Evolutionary conservation across 2,329 filamentous ascomycete species (phyloP).

Genomic region (Pseudogymnoascus sp.): DNA sequence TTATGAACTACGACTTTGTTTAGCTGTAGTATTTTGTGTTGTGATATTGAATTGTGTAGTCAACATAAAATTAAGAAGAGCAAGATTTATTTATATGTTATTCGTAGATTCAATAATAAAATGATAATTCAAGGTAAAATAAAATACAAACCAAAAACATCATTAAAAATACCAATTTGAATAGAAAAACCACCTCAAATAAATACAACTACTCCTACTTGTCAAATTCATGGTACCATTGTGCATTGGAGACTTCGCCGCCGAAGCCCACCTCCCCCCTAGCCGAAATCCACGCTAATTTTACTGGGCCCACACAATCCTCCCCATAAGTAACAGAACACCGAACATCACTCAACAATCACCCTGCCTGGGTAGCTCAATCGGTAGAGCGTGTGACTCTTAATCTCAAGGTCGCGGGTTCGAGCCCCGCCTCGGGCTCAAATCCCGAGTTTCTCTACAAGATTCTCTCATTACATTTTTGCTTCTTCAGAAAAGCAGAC

Average conservation of each 20-base stretch:
- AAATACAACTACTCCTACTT: neutral
- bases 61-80: too few species aligned
- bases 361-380: slow-evolving; percentile 43
- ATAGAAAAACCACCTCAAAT: neutral
- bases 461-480: slow-evolving; percentile 4
- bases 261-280: neutral
- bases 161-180: neutral
- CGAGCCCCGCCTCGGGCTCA: slow-evolving; percentile 7
- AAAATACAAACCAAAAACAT: neutral
- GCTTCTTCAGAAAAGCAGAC: neutral
- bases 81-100: too few species aligned
- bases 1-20: neutral
- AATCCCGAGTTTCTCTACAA: slow-evolving; percentile 7
- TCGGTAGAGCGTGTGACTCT: slow-evolving; percentile 67
- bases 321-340: neutral
- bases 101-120: too few species aligned
- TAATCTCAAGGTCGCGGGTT: slow-evolving; percentile 7
- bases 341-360: neutral
- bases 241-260: neutral
- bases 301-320: neutral
- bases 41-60: neutral
- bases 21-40: neutral
- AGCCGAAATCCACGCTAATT: neutral
- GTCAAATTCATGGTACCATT: neutral
- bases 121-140: neutral